Conservation (phyloP, 768 basidiomycete species). For the Russula sp. region DNA sequence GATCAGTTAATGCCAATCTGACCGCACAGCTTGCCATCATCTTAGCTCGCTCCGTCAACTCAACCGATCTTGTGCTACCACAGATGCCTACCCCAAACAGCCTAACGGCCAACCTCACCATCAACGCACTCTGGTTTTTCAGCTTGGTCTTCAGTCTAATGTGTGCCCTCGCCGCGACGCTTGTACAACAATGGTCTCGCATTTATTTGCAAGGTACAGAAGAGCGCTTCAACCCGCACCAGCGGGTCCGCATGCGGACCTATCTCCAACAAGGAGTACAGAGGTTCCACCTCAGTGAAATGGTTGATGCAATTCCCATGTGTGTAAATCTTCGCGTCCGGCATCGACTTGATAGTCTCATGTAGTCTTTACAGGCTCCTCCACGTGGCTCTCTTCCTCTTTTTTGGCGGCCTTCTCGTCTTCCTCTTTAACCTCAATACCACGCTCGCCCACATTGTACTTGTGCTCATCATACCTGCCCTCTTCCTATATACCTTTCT, state of each 20-base stretch:
- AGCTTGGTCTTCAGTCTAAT: constrained; percentile 15
- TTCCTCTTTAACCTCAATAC: constrained; percentile 1
- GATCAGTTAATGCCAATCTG: not conserved
- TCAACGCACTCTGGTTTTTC: constrained; percentile 21
- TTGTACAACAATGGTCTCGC: constrained; percentile 21
- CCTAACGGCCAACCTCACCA: not conserved
- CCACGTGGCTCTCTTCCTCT: constrained; percentile 12
- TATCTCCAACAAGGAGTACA: constrained; percentile 12
- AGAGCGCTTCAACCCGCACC: constrained; percentile 6
- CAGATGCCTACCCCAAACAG: not conserved
- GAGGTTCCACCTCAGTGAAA: constrained; percentile 9
- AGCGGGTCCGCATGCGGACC: constrained; percentile 14
- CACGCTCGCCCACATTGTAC: constrained; percentile 2
- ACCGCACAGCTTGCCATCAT: not conserved
- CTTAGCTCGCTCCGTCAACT: not conserved
- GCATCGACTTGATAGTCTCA: not conserved
- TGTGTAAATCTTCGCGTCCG: not conserved
- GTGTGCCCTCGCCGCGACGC: constrained; percentile 17
- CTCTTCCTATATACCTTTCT: constrained; percentile 3
- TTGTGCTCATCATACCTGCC: not conserved
- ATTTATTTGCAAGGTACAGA: constrained; percentile 11
- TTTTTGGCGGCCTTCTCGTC: constrained; percentile 8
- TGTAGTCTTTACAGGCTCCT: constrained; percentile 2
- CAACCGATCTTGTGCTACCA: not conserved
- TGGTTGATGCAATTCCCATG: constrained; percentile 11